A percentile compares a stretch with the other conserved stretches of the same genome.
phyloP scores from a whole-genome alignment of 2,329 filamentous ascomycete genomes.

The Leptographium galeiforme region DNA sequence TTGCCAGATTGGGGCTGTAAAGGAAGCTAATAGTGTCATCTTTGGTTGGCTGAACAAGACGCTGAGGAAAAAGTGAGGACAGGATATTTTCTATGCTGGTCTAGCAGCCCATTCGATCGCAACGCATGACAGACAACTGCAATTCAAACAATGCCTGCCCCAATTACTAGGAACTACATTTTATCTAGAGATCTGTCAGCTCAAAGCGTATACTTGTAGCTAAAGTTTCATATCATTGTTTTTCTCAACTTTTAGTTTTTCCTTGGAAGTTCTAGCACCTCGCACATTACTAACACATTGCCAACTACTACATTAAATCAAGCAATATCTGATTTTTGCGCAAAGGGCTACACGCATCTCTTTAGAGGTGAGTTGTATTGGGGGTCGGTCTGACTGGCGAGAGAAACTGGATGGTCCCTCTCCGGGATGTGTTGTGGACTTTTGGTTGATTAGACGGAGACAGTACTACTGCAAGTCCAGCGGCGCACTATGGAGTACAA shows the following conservation, averaged over 20 bases:
- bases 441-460: too few species aligned
- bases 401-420: too few species aligned
- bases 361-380: too few species aligned
- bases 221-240: neutral
- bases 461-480: too few species aligned
- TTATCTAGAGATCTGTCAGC: neutral
- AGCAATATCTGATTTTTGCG: too few species aligned
- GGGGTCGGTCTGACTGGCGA: too few species aligned
- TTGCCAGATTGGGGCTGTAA: constrained; percentile 1
- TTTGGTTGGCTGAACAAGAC: constrained; percentile 3
- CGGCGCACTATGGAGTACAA: too few species aligned
- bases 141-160: neutral
- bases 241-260: neutral
- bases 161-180: neutral
- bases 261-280: neutral
- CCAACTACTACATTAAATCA: too few species aligned
- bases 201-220: too few species aligned
- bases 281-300: too few species aligned
- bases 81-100: neutral
- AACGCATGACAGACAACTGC: neutral
- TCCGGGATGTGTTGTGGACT: too few species aligned
- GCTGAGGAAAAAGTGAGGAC: neutral
- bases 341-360: too few species aligned
- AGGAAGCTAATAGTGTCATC: constrained; percentile 1
- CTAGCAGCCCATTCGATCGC: neutral